Evolutionary conservation across 345 rosid species (phyloP).

Genomic region (Euphorbia tirucalli): DNA sequence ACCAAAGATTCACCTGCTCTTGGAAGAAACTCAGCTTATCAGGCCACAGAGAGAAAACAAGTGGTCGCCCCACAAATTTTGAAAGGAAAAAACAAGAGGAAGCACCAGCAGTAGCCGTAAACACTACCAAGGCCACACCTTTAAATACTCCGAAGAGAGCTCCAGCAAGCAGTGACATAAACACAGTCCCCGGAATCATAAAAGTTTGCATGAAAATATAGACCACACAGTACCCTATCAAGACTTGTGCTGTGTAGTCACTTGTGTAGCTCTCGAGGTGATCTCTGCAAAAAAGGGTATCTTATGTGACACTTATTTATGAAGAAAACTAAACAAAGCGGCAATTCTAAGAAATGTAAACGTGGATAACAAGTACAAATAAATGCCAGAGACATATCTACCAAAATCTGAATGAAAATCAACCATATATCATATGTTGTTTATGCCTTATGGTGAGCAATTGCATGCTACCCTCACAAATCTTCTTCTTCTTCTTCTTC

Average conservation of each 20-base stretch:
- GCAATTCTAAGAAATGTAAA: not conserved
- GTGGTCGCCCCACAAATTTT: slow-evolving; percentile 76
- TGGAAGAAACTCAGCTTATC: slow-evolving; percentile 85
- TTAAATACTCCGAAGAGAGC: slow-evolving; percentile 79
- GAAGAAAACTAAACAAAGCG: not conserved
- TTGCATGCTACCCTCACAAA: not conserved
- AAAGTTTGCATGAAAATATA: slow-evolving; percentile 94
- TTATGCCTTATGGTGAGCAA: not conserved
- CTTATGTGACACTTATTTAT: not conserved
- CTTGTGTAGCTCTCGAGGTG: slow-evolving; percentile 82
- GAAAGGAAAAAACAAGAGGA: slow-evolving; percentile 91
- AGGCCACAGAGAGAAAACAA: slow-evolving; percentile 81
- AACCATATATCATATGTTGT: too few relatives aligned
- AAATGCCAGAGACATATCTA: slow-evolving; percentile 1
- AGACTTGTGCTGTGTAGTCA: slow-evolving; percentile 80
- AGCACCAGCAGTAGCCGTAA: slow-evolving; percentile 92
- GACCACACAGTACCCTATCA: slow-evolving; percentile 74
- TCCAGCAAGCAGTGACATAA: slow-evolving; percentile 95
- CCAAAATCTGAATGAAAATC: not conserved
- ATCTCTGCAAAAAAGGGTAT: slow-evolving; percentile 49
- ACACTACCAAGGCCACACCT: slow-evolving; percentile 87
- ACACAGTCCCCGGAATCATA: slow-evolving; percentile 92
- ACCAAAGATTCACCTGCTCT: slow-evolving; percentile 58
- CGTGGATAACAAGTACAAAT: not conserved
- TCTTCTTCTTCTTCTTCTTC: too few relatives aligned